phyloP scores from a whole-genome alignment of 148 eudicot species.

The Fagopyrum esculentum region DNA sequence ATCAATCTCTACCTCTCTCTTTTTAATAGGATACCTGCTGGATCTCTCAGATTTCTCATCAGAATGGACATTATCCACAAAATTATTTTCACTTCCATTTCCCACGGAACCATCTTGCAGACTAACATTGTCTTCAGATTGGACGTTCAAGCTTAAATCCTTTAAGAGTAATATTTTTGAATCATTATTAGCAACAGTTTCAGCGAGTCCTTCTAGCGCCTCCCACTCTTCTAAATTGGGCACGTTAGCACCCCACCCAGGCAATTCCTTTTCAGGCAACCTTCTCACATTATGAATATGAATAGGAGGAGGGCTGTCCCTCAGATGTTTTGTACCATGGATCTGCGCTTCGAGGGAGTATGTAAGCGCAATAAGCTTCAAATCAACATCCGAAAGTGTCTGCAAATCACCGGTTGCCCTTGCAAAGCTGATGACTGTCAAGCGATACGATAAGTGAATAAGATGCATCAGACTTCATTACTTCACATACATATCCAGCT shows the following conservation, averaged over 20 bases:
- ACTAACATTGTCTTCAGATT: conserved; percentile 26
- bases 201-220: conserved; percentile 52
- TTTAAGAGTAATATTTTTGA: conserved; percentile 77
- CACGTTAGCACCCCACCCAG: conserved; percentile 94
- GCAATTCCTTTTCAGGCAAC: conserved; percentile 86
- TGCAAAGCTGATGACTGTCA: conserved; percentile 72
- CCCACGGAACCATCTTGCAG: conserved; percentile 37
- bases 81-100: conserved; percentile 29
- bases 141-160: conserved; percentile 53
- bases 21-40: conserved; percentile 39
- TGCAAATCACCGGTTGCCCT: conserved; percentile 95
- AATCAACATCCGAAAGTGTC: conserved; percentile 90
- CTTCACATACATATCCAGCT: too few species aligned
- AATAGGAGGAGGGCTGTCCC: conserved; percentile 54
- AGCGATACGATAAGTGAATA: not conserved
- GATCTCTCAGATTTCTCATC: conserved; percentile 30
- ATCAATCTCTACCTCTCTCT: conserved; percentile 69
- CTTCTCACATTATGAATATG: conserved; percentile 66
- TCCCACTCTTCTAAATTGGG: conserved; percentile 92
- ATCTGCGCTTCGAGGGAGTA: conserved; percentile 75
- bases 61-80: conserved; percentile 26
- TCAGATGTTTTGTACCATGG: conserved; percentile 41
- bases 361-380: conserved; percentile 90
- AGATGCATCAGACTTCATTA: not conserved
- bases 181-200: conserved; percentile 24